Evolutionary conservation across 2,329 filamentous ascomycete genomes (phyloP), one percentile per base, ranked within the genome.

Genomic region (Botrytis medusae): DNA sequence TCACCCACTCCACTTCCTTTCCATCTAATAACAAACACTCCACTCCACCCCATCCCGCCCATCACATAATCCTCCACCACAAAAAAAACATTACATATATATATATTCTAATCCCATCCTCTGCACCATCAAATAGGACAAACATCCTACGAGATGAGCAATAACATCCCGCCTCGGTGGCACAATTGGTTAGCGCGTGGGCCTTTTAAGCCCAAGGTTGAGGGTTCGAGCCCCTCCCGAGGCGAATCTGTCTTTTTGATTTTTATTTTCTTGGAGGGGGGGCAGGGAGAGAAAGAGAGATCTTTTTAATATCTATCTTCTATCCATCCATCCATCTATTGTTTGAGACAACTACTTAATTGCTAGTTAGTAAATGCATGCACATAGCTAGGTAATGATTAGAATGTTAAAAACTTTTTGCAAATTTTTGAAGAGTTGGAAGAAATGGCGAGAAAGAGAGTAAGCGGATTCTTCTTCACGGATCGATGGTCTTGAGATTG

Each of bases 111-210:
- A 54, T 25, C 1, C 2, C 25, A 0, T 3, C 0, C 6, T 25
- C 10, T 6, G 14, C 16, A 12, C 20, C 46, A 64, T 32, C 69
- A 48, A 71, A 71, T 12, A 25, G 32, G 22, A 34, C 63, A 67
- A 67, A 67, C 63, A 65, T 37, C 25, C 16, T n/a, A n/a, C 10
- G 7, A 37, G 37, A 37, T 9, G 37, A 32, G 5, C 14, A 54
- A 14, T 1, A 29, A n/a, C 32, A 29, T n/a, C 22, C 40, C 34
- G 60, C 69, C 70, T 37, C 37, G 61, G 46, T 72, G 62, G 70
- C 70, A 67, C 70, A 72, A 72, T 71, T 72, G 70, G 70, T 67
- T 72, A 72, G 70, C 61, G 70, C 70, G 70, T 72, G 70, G 48
- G 70, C 61, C 70, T 72, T 72, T 72, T 70, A 70, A 46, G 48